These are phyloP conservation scores for Acanthamoeba lenticulata DNA, from an alignment of 208 protist genomes.

Conservation along the genomic window DNA sequence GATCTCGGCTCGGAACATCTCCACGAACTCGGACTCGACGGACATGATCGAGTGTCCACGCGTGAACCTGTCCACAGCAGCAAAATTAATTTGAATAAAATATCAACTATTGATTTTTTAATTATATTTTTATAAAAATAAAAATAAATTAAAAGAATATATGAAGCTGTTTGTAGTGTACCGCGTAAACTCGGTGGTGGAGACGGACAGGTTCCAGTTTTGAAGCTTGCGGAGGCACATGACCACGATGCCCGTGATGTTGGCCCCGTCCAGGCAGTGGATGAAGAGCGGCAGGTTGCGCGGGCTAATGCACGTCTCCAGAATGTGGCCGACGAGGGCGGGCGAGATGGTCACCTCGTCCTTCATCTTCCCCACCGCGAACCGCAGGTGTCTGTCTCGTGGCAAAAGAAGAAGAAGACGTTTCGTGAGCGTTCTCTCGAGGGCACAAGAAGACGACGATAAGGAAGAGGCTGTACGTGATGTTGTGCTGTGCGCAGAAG, in stretches of 20 bases:
- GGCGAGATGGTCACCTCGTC: neutral
- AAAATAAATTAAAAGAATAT: neutral
- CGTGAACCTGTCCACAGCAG: neutral
- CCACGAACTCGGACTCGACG: constrained; percentile 51
- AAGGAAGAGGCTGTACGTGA: neutral
- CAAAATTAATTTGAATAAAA: neutral
- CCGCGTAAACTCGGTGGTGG: constrained; percentile 27
- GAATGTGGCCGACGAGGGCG: neutral
- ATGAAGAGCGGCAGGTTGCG: constrained; percentile 50
- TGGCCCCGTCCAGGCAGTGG: constrained; percentile 36
- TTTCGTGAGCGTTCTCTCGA: neutral
- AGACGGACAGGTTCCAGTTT: constrained; percentile 42
- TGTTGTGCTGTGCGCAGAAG: constrained; percentile 7
- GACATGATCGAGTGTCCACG: constrained; percentile 15
- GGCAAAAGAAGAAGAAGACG: neutral
- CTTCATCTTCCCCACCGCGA: neutral
- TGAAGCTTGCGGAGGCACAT: constrained; percentile 62
- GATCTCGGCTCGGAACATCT: constrained; percentile 17
- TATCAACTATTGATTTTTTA: neutral
- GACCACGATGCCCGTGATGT: constrained; percentile 48
- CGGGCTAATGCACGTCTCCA: neutral
- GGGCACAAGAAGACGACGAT: neutral
- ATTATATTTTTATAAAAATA: neutral
- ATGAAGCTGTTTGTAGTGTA: neutral
- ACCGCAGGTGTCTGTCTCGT: neutral